Base-by-base conservation (phyloP, 306 rosid genomes). In the Lupinus albus region DNA sequence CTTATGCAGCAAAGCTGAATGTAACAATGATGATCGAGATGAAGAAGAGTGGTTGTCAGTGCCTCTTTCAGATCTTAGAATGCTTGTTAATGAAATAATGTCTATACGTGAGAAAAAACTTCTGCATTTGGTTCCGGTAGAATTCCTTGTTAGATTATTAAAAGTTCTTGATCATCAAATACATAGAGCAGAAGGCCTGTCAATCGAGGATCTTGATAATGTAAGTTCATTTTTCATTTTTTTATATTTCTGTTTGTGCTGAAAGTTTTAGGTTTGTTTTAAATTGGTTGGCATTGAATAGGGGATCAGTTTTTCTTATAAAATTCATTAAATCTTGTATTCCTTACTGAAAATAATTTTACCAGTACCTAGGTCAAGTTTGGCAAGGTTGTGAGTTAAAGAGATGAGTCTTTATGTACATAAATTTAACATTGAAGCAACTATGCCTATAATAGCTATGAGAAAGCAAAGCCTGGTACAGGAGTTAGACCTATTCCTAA, bases 101-200 rank as follows among this genome's bases (percentile, higher is more conserved):
- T 85, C 97, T 68, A 76, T 88, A 63, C 91, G 87, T 53, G 79
- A 89, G 50, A 90, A 88, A 87, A 86, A 75, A 74, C 81, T 94
- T 67, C 84, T 90, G 54, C 92, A 89, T 82, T 68, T 85, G 84
- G 83, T 94, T 63, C 89, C 96, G 46, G 84, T 80, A 67, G 95
- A 88, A 77, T 61, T 68, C 74, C 91, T 94, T 79, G 92, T 85
- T 67, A 94, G 95, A 77, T 57, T 94, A 63, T 78, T 94, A 73
- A 90, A 82, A 76, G 89, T 88, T 78, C 81, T 94, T 70, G 96
- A 94, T 83, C 88, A 90, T 88, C 99, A 90, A 70, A 88, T 94
- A 77, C 99, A 94, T 77, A 81, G 92, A 76, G 92, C 97, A 52
- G 99, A 94, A 81, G 99, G 99, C 79, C 82, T 94, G 82, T 83